Conservation (phyloP, 2,329 filamentous ascomycete species). For the Phialophora expanda region DNA sequence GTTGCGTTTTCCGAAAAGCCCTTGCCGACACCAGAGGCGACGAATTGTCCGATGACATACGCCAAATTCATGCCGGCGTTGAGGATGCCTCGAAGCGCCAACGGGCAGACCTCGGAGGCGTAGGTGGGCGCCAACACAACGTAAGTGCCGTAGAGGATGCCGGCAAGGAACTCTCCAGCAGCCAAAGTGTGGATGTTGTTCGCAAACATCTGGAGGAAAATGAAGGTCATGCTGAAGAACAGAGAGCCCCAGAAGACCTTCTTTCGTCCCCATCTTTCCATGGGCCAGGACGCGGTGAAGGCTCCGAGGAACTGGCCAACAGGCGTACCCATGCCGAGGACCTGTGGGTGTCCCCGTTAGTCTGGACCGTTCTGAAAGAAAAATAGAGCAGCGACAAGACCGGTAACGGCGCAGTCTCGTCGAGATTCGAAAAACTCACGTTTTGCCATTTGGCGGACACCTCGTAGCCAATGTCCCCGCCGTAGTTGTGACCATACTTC, state of each 20-base stretch:
- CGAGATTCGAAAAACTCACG: conserved; percentile 35
- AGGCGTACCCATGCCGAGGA: conserved; percentile 60
- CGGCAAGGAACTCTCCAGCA: conserved; percentile 46
- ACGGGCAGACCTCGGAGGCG: conserved; percentile 42
- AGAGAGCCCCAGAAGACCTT: conserved; percentile 68
- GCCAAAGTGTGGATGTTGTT: conserved; percentile 43
- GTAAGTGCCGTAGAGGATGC: conserved; percentile 53
- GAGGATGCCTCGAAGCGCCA: conserved; percentile 39
- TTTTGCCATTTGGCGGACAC: conserved; percentile 64
- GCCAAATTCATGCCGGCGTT: conserved; percentile 48
- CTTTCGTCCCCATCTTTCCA: conserved; percentile 68
- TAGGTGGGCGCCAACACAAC: conserved; percentile 47
- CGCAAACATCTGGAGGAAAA: conserved; percentile 51
- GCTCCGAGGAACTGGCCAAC: conserved; percentile 72
- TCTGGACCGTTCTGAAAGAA: background rate
- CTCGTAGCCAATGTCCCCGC: conserved; percentile 48
- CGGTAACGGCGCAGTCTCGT: background rate
- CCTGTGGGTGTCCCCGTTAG: background rate
- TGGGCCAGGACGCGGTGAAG: conserved; percentile 67
- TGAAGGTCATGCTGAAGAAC: conserved; percentile 48
- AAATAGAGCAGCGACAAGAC: background rate
- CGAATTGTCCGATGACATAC: conserved; percentile 47
- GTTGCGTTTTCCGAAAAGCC: conserved; percentile 42
- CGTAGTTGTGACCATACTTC: conserved; percentile 30
- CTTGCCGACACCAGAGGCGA: conserved; percentile 42